Evolutionary conservation across 306 rosid genomes (phyloP).

Genomic region (Lablab purpureus): DNA sequence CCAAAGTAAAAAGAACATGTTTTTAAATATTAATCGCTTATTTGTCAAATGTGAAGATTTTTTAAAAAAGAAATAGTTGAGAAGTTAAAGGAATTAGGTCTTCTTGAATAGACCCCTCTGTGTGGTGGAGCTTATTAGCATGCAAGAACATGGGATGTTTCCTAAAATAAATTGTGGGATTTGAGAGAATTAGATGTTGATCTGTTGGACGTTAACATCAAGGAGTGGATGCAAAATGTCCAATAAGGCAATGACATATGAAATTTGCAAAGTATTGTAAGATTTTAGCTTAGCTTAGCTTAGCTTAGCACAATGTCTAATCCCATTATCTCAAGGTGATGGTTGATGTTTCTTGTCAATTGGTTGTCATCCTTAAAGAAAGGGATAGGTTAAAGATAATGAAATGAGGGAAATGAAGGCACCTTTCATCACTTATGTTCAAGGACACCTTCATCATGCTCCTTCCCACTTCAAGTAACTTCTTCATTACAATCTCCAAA

Average conservation of each 20-base stretch:
- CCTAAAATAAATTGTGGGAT: slow-evolving; percentile 48
- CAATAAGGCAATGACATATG: slow-evolving; percentile 39
- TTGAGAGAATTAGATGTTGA: slow-evolving; percentile 42
- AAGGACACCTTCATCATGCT: slow-evolving; percentile 50
- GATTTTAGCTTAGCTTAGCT: too few species aligned
- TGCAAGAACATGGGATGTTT: slow-evolving; percentile 55
- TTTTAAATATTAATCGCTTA: too few species aligned
- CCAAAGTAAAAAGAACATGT: background rate
- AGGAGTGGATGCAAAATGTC: slow-evolving; percentile 40
- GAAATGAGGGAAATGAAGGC: background rate
- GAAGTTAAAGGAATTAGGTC: slow-evolving; percentile 10
- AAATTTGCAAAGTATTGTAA: slow-evolving; percentile 34
- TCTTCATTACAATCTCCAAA: slow-evolving; percentile 42
- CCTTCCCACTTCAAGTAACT: slow-evolving; percentile 34
- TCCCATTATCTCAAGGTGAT: slow-evolving; percentile 54
- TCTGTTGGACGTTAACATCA: slow-evolving; percentile 44
- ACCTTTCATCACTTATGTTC: background rate
- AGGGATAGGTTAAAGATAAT: slow-evolving; percentile 43
- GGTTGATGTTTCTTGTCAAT: slow-evolving; percentile 59
- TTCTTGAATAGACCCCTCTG: slow-evolving; percentile 37
- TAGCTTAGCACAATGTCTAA: slow-evolving; percentile 53
- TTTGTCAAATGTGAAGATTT: background rate
- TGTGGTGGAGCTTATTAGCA: slow-evolving; percentile 25
- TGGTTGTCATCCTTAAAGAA: slow-evolving; percentile 54
- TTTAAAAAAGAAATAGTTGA: background rate